phyloP scores from a whole-genome alignment of 176 grass and related monocot species.

The Puya raimondii region DNA sequence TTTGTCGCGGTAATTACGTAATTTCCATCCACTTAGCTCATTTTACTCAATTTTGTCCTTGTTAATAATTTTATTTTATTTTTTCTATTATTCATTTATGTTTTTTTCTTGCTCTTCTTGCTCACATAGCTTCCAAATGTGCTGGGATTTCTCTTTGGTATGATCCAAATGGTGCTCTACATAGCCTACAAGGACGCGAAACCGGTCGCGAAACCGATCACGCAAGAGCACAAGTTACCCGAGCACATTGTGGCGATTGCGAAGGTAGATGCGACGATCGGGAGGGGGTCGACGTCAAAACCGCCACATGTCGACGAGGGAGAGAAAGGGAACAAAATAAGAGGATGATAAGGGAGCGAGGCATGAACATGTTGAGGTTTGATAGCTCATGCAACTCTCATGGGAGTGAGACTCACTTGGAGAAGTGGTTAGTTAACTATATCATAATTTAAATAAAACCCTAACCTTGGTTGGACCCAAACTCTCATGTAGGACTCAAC shows the following conservation, averaged over 20 bases:
- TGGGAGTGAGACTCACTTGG: background rate
- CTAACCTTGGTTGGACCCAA: no score
- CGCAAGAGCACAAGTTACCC: background rate
- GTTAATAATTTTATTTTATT: background rate
- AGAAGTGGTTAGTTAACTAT: no score
- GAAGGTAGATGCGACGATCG: constrained; percentile 10
- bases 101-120: background rate
- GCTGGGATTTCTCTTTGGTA: background rate
- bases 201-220: constrained; percentile 11
- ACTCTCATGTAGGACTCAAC: no score
- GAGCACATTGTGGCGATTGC: constrained; percentile 28
- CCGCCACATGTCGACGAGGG: background rate
- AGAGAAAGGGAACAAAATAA: background rate
- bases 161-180: constrained; percentile 16
- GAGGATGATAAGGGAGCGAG: background rate
- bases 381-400: constrained; percentile 1
- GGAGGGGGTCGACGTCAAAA: background rate
- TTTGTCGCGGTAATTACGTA: constrained; percentile 46
- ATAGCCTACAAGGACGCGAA: constrained; percentile 1
- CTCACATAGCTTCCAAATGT: constrained; percentile 1
- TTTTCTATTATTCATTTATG: background rate
- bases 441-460: no score
- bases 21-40: background rate
- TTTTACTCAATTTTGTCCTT: background rate
- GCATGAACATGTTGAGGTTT: background rate